phyloP scores from a whole-genome alignment of 2,329 filamentous ascomycete species.

The Endocalyx cinctus region DNA sequence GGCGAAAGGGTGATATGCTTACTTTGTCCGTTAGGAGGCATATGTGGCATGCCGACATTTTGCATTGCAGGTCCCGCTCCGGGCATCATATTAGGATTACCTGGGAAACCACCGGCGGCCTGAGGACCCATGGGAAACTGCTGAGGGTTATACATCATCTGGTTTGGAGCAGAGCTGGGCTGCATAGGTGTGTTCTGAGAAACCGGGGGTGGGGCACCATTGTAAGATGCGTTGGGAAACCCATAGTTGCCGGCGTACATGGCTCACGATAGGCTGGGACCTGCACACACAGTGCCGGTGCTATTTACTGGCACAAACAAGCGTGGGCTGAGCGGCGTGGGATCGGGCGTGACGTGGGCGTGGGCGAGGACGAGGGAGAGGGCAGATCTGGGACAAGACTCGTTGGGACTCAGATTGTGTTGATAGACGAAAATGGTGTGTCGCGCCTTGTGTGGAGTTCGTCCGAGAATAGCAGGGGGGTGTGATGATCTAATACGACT shows the following conservation, averaged over 20 bases:
- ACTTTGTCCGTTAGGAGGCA: slow-evolving; percentile 58
- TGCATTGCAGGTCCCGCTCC: slow-evolving; percentile 53
- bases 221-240: slow-evolving; percentile 49
- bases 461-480: slow-evolving; percentile 21
- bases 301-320: too few relatives aligned
- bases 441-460: slow-evolving; percentile 26
- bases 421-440: slow-evolving; percentile 17
- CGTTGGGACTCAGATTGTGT: slow-evolving; percentile 23
- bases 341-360: slow-evolving; percentile 18
- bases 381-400: slow-evolving; percentile 24
- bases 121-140: slow-evolving; percentile 53
- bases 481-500: slow-evolving; percentile 23
- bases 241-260: slow-evolving; percentile 55
- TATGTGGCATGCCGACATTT: slow-evolving; percentile 54
- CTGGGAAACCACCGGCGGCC: slow-evolving; percentile 38
- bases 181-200: slow-evolving; percentile 43
- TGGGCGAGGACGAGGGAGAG: slow-evolving; percentile 9
- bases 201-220: slow-evolving; percentile 38
- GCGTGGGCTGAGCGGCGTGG: slow-evolving; percentile 25
- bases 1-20: slow-evolving; percentile 34
- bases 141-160: slow-evolving; percentile 56
- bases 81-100: slow-evolving; percentile 52
- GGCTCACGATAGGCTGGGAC: slow-evolving; percentile 31
- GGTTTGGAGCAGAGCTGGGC: slow-evolving; percentile 33
- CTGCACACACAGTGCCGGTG: slow-evolving; percentile 24